phyloP scores from a whole-genome alignment of 176 grass and related monocot species.

The Poa pratensis region DNA sequence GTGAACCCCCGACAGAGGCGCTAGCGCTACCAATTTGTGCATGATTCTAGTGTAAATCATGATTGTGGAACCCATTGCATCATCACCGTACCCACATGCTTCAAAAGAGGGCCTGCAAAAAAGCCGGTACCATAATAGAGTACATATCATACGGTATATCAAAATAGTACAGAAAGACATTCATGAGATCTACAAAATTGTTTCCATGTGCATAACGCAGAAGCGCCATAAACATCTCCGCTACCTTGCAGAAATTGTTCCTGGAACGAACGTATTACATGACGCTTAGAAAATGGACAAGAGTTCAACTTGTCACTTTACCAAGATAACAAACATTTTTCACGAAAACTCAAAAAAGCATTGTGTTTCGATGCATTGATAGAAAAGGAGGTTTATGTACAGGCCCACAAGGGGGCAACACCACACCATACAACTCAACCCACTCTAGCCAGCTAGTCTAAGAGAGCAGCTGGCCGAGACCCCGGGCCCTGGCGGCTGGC shows the following conservation, averaged over 20 bases:
- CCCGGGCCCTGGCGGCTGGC: no score
- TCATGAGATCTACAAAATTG: background rate
- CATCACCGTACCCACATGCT: background rate
- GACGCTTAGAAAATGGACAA: constrained; percentile 16
- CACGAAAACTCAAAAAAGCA: no score
- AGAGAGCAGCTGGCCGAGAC: no score
- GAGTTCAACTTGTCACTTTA: background rate
- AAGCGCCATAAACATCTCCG: constrained; percentile 76
- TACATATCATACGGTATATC: background rate
- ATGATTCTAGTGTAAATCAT: background rate
- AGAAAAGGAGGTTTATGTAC: no score
- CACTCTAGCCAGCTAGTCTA: no score
- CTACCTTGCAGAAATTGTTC: constrained; percentile 58
- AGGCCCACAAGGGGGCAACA: no score
- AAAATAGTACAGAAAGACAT: background rate
- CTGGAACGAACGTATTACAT: background rate
- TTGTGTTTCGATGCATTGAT: no score
- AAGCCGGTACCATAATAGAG: background rate
- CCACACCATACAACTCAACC: no score
- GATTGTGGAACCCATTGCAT: background rate
- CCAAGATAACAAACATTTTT: background rate
- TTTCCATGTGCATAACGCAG: constrained; percentile 66
- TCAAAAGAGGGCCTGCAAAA: constrained; percentile 12
- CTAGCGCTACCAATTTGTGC: background rate
- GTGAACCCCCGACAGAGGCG: background rate